phyloP scores from a whole-genome alignment of 345 rosid species.

The Eutrema heterophyllum region DNA sequence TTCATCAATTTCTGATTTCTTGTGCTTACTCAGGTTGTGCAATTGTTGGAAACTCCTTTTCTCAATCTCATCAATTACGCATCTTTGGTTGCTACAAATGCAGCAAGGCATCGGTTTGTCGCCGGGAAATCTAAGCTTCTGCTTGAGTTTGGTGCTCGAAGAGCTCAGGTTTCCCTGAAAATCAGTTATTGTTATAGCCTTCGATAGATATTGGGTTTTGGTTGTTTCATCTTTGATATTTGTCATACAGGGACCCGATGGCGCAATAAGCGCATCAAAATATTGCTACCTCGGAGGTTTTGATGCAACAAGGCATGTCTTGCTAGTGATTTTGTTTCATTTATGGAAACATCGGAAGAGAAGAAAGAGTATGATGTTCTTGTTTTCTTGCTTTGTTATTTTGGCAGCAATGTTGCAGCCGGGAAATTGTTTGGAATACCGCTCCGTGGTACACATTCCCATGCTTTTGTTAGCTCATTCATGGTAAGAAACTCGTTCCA shows the following conservation, averaged over 20 bases:
- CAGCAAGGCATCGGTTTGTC: slow-evolving; percentile 92
- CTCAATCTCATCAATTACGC: slow-evolving; percentile 83
- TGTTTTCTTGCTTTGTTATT: not conserved
- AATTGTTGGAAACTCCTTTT: slow-evolving; percentile 92
- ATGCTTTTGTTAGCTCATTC: slow-evolving; percentile 97
- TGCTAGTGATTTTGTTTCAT: not conserved
- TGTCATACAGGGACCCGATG: slow-evolving; percentile 76
- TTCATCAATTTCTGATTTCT: not conserved
- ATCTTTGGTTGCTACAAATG: slow-evolving; percentile 91
- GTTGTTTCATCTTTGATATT: too few species aligned
- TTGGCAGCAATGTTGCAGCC: slow-evolving; percentile 47
- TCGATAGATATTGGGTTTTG: too few species aligned
- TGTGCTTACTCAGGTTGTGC: slow-evolving; percentile 54
- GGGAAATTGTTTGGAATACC: slow-evolving; percentile 91
- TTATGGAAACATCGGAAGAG: not conserved
- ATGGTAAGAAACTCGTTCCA: too few species aligned
- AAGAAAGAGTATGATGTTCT: not conserved
- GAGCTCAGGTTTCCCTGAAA: slow-evolving; percentile 70
- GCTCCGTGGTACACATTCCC: slow-evolving; percentile 94
- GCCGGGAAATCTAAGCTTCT: slow-evolving; percentile 80
- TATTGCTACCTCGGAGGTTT: slow-evolving; percentile 96
- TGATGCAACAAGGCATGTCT: slow-evolving; percentile 57
- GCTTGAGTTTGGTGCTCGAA: slow-evolving; percentile 91
- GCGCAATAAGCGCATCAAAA: slow-evolving; percentile 84
- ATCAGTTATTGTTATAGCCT: not conserved